These are phyloP conservation scores for Botrytis hyacinthi DNA, from an alignment of 2,329 filamentous ascomycete species.

Conservation along the genomic window DNA sequence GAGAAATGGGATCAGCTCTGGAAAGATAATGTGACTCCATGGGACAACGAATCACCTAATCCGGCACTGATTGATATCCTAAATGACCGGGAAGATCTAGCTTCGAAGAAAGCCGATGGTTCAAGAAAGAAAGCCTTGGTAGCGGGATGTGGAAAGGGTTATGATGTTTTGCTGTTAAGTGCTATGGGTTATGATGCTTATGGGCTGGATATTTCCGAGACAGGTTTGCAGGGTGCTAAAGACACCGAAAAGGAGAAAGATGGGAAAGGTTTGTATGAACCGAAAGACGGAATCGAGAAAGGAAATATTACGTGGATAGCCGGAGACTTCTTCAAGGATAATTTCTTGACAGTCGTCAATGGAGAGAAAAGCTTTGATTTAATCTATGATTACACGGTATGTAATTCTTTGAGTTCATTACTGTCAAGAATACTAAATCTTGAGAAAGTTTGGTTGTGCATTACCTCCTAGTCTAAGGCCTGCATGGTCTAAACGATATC, in stretches of 20 bases:
- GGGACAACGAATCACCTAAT: conserved; percentile 55
- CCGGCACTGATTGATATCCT: conserved; percentile 55
- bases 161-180: conserved; percentile 75
- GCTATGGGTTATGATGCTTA: conserved; percentile 74
- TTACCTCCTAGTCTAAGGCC: conserved; percentile 53
- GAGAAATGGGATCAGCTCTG: conserved; percentile 50
- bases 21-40: conserved; percentile 47
- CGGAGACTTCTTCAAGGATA: conserved; percentile 66
- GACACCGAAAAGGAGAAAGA: conserved; percentile 29
- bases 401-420: conserved; percentile 25
- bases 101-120: conserved; percentile 15
- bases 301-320: conserved; percentile 56
- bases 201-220: conserved; percentile 59
- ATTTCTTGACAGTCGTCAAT: conserved; percentile 49
- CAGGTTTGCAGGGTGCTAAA: conserved; percentile 25
- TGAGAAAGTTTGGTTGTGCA: conserved; percentile 58
- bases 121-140: conserved; percentile 61
- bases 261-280: conserved; percentile 45
- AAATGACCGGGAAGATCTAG: conserved; percentile 45
- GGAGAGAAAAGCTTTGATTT: conserved; percentile 57
- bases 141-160: conserved; percentile 77
- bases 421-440: conserved; percentile 21
- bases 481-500: conserved; percentile 53
- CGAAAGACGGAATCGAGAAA: conserved; percentile 43
- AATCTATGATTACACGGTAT: conserved; percentile 62